A percentile compares a stretch with the other conserved stretches of the same genome.
Conservation (phyloP, 2,329 filamentous ascomycete genomes). For the Fonsecaea monophora region DNA sequence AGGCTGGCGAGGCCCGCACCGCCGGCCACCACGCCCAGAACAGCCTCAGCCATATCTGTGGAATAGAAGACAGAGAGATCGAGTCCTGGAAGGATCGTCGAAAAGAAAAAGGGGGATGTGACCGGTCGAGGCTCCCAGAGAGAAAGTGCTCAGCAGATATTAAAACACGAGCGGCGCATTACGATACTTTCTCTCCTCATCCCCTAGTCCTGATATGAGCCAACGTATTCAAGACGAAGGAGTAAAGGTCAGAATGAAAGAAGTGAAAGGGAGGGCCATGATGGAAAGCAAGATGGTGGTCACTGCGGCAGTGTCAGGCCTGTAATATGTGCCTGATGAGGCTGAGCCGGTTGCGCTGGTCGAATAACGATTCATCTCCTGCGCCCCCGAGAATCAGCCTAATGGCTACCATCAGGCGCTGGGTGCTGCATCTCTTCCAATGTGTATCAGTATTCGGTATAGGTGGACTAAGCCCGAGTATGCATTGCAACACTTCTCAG, state of each 20-base stretch:
- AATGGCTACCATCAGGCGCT: no score
- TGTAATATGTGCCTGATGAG: background rate
- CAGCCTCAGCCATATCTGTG: constrained; percentile 3
- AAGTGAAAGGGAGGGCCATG: background rate
- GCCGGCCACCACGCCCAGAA: background rate
- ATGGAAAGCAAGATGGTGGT: background rate
- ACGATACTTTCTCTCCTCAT: background rate
- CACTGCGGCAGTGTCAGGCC: background rate
- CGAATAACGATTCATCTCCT: no score
- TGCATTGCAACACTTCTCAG: background rate
- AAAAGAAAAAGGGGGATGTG: background rate
- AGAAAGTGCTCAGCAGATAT: background rate
- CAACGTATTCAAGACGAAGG: background rate
- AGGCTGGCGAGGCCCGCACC: constrained; percentile 8
- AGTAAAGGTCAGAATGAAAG: background rate
- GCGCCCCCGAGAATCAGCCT: no score
- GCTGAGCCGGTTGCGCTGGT: background rate
- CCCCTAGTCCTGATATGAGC: background rate
- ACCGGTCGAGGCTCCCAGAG: background rate
- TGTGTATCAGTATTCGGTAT: no score
- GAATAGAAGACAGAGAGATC: background rate
- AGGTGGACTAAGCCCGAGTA: no score
- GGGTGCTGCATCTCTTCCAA: no score
- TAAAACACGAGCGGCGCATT: background rate
- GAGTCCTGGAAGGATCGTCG: background rate